A percentile compares a stretch with the other conserved stretches of the same genome.
Conservation (phyloP, 805 yeast species). For the Blastobotrys chiropterorum region DNA sequence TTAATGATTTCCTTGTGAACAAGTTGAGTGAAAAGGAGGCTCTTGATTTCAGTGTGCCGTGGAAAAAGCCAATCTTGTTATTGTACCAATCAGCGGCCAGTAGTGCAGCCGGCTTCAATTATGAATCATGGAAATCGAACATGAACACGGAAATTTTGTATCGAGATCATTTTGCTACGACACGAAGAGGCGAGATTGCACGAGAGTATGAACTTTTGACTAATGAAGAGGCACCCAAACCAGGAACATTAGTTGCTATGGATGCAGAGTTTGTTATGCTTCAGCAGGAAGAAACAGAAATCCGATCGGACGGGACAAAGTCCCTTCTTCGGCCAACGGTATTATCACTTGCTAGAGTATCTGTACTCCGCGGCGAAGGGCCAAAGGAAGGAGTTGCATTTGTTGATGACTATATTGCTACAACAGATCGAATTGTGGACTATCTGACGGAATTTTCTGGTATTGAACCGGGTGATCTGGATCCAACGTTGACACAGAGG, state of each 20-base stretch:
- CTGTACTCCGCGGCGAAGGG: constrained; percentile 67
- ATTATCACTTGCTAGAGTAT: constrained; percentile 78
- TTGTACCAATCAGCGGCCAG: constrained; percentile 46
- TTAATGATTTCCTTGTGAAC: constrained; percentile 86
- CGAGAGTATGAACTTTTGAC: constrained; percentile 67
- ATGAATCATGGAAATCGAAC: constrained; percentile 41
- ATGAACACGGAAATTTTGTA: constrained; percentile 63
- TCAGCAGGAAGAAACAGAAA: constrained; percentile 71
- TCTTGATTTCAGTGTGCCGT: constrained; percentile 58
- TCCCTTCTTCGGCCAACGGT: constrained; percentile 67
- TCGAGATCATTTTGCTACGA: constrained; percentile 66
- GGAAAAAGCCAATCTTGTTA: constrained; percentile 79
- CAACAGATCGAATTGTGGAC: constrained; percentile 61
- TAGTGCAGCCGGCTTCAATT: constrained; percentile 34
- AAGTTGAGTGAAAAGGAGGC: constrained; percentile 73
- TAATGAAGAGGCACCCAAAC: constrained; percentile 59
- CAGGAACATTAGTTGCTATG: constrained; percentile 78
- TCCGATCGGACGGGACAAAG: constrained; percentile 65
- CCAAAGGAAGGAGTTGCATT: constrained; percentile 66
- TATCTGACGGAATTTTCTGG: constrained; percentile 90
- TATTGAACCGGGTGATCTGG: constrained; percentile 86
- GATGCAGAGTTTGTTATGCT: constrained; percentile 94
- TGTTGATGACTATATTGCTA: constrained; percentile 86
- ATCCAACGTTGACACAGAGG: constrained; percentile 56
- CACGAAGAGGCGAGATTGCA: constrained; percentile 50